Base-by-base conservation (phyloP, 441 rosid genomes). In the Eutrema salsugineum region DNA sequence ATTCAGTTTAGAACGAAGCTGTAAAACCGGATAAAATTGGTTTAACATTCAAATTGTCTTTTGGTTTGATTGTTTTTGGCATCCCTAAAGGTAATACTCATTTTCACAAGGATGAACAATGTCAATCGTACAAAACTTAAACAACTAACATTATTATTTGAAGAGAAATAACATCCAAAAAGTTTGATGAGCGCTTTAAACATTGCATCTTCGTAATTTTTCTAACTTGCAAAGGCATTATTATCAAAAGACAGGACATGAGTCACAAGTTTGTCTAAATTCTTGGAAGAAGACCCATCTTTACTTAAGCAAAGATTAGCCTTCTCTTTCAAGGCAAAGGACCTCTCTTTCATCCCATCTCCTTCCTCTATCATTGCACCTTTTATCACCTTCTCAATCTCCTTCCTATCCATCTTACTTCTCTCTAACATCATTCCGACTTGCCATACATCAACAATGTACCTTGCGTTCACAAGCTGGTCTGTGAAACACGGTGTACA, bases 401-500 rank as follows among this genome's bases (percentile, higher is more conserved):
- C 77, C 16, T 22, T 65, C 75, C 64, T 82, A 61, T 75, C 83
- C 15, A 83, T 49, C 35, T 38, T 53, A 19, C 32, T 68, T 19
- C 36, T 51, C 40, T 80, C 78, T 16, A 83, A 47, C 22, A 70
- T 43, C 24, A 77, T 35, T 66, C 86, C 86, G 0, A 83, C 80
- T 39, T 30, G 30, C 87, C 87, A 83, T 17, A 79, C 82, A 40
- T 81, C 68, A n/a, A 73, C 54, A 20, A 75, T n/a, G 47, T 74
- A 77, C 65, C 82, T 79, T 6, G 83, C 72, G 60, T 83, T 66
- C 28, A 63, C 70, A 57, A 5, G 71, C 54, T 84, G 87, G 69
- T 82, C 85, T n/a, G 76, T 58, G 24, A 82, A 80, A 57, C 54
- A 67, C 2, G 87, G 85, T 17, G 58, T 73, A 33, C 87, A 84